These are phyloP conservation scores for Daldinia decipiens DNA, from an alignment of 495 filamentous ascomycete genomes.

Conservation along the genomic window DNA sequence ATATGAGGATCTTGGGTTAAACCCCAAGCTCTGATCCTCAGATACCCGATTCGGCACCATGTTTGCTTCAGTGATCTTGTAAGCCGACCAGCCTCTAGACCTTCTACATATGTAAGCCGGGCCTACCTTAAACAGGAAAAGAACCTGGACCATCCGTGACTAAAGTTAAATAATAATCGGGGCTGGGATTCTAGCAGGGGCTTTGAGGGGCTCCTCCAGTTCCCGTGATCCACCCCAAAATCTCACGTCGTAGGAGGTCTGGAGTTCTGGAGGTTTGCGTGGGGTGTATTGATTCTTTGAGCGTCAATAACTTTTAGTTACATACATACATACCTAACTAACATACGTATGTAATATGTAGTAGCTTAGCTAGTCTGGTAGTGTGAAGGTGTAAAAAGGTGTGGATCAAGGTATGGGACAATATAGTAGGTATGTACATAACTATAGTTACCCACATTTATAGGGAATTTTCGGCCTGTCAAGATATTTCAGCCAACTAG, in stretches of 20 bases:
- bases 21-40: conserved; percentile 3
- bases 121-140: not conserved
- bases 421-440: not conserved
- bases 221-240: conserved; percentile 15
- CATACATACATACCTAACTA: too few species aligned
- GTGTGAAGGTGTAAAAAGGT: not conserved
- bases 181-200: conserved; percentile 10
- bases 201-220: not conserved
- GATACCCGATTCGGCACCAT: not conserved
- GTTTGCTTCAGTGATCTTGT: not conserved
- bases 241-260: not conserved
- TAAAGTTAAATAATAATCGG: conserved; percentile 42
- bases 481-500: not conserved
- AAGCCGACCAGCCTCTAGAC: not conserved
- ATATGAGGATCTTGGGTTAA: not conserved
- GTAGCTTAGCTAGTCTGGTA: too few species aligned
- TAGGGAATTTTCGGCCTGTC: not conserved
- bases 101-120: not conserved
- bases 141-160: conserved; percentile 3
- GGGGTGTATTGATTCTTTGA: not conserved
- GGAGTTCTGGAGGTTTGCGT: not conserved
- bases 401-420: not conserved
- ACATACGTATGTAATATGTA: too few species aligned
- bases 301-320: too few species aligned
- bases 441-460: conserved; percentile 6